Base-by-base conservation (phyloP, 148 eudicot genomes). In the Euryodendron excelsum region DNA sequence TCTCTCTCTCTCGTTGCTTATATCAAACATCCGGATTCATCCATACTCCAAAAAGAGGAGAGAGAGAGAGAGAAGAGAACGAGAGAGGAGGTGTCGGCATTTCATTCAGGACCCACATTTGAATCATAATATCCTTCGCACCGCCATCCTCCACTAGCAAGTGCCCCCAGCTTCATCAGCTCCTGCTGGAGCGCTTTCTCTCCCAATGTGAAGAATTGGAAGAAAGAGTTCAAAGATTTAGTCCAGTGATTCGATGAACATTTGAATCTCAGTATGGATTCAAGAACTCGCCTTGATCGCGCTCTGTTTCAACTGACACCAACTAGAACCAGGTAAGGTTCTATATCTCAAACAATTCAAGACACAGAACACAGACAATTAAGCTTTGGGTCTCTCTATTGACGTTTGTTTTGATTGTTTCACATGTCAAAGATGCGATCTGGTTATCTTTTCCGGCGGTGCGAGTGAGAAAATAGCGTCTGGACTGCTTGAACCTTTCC, bases 221-320 rank as follows among this genome's bases (percentile, higher is more conserved):
- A 61, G 14, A 37, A 36, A 41, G 34, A 15, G 9, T 33, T 66
- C 27, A 27, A 21, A 47, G 52, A 72, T 44, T 61, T 48, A 71
- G 59, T 67, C 45, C 45, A 41, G 1, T 41, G 45, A 1, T 9
- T 5, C 45, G 7, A 48, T 10, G 45, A 31, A 34, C 63, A 41
- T 33, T 34, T 52, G 73, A 44, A 62, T 39, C 31, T 50, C 64
- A 18, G 17, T 4, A 93, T 93, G 98, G 96, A 93, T 66, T 79
- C 91, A 3, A 67, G 77, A 69, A 80, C 91, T 78, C 87, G 80
- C 39, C 89, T 93, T 2, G 98, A 91, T 80, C 81, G 87, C 62
- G 91, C 89, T 60, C 84, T 93, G 47, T 93, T 93, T 85, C 98
- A 91, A 70, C 92, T 93, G 67, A 93, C 98, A 25, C 98, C 98